Base-by-base conservation (phyloP, 202 grass and related monocot species). In the Panicum virgatum region DNA sequence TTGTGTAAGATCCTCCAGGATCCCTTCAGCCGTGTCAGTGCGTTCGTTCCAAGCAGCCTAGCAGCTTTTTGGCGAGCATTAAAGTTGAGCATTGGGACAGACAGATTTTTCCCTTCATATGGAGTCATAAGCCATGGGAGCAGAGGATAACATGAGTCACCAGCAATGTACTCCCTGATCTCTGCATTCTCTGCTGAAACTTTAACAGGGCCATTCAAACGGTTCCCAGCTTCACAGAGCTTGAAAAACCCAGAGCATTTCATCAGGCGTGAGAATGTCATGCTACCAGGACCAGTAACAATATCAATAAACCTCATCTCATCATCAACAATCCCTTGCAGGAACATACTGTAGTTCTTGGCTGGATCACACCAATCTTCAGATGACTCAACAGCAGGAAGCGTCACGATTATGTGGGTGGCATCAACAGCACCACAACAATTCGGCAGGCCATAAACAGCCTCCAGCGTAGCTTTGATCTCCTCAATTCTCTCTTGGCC, bases 1-100 rank as follows among this genome's bases (percentile, higher is more conserved):
- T 99, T 99, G 81, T 99, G 87, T 88, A 99, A 87, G 86, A 99
- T 99, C 87, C 81, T 99, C 96, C 96, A 99, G 16, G 91, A 85
- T 47, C 96, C 96, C 71, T 99, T 99, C 80, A 99, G 80, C 25
- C 89, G 89, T 37, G 91, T 81, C 66, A 99, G 77, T 0, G 91
- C 91, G 64, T 66, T 91, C 71, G 85, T 75, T 75, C 83, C 96
- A 76, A 96, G 87, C 64, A 29, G 69, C 80, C 91, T 88, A 47
- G 80, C 87, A 72, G 77, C 77, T 43, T 82, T 89, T 80, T 93
- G 85, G 45, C 74, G 72, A 12, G 52, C 78, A 80, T 98, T 96
- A 80, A 90, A 96, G 34, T 52, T 72, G 42, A 36, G 36, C 61
- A 88, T 78, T 53, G 85, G 76, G 34, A 66, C n/a, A 57, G 88